A percentile compares a stretch with the other conserved stretches of the same genome.
phyloP scores from a whole-genome alignment of 176 grass and related monocot species.

The Avena eriantha region DNA sequence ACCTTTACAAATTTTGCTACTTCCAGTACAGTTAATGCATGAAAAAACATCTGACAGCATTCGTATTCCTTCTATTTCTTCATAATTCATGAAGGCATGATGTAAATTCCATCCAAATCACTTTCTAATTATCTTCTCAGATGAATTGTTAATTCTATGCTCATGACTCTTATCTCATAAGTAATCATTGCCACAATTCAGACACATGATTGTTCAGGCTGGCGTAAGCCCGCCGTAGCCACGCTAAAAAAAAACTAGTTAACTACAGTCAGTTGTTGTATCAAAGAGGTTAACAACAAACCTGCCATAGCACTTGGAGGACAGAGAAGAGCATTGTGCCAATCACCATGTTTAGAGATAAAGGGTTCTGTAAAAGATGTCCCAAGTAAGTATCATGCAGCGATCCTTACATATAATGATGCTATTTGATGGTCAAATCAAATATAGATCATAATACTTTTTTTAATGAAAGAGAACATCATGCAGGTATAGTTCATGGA shows the following conservation, averaged over 20 bases:
- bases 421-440: conserved; percentile 26
- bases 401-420: conserved; percentile 19
- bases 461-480: conserved; percentile 12
- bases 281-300: conserved; percentile 45
- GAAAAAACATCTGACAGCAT: conserved; percentile 19
- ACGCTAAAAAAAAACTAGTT: too few species aligned
- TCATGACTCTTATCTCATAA: background rate
- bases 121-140: background rate
- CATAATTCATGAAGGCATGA: background rate
- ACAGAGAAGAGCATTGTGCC: conserved; percentile 92
- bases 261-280: background rate
- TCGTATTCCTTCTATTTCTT: background rate
- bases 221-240: too few species aligned
- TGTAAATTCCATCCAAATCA: background rate
- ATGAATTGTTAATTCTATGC: background rate
- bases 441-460: conserved; percentile 14
- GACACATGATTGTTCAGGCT: background rate
- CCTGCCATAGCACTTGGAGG: conserved; percentile 96
- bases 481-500: background rate
- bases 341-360: conserved; percentile 81
- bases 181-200: background rate
- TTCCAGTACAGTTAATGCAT: background rate
- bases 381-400: conserved; percentile 6
- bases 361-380: conserved; percentile 61
- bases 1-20: background rate